Evolutionary conservation across 257 asterid species (phyloP).

Genomic region (Solanum paucissectum): DNA sequence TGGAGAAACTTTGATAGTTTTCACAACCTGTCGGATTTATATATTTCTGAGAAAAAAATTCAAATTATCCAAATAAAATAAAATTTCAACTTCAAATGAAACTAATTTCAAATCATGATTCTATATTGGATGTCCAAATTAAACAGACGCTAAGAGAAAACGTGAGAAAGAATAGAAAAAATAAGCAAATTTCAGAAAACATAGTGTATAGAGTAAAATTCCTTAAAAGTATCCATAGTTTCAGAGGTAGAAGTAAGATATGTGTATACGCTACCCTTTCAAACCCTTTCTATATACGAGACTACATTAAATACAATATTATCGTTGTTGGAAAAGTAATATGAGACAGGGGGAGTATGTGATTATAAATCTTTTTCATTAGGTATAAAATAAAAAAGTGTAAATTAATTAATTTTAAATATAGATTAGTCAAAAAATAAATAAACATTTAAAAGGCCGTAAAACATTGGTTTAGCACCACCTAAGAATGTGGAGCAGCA

Average conservation of each 20-base stretch:
- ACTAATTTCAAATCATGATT: background rate
- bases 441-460: too few relatives aligned
- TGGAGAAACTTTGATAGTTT: background rate
- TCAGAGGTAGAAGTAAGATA: too few relatives aligned
- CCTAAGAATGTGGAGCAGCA: background rate
- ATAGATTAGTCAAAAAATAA: too few relatives aligned
- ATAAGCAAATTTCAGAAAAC: too few relatives aligned
- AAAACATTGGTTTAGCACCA: background rate
- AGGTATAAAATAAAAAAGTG: background rate
- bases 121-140: background rate
- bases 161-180: background rate
- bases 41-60: background rate
- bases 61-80: background rate
- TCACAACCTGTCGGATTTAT: background rate
- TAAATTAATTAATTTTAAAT: background rate
- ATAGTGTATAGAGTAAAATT: background rate
- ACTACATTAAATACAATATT: background rate
- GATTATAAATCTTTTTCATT: background rate
- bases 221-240: background rate
- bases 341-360: background rate
- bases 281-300: background rate
- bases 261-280: background rate
- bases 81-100: background rate
- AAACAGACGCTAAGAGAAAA: too few relatives aligned
- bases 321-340: too few relatives aligned